Percentiles rank a stretch among this genome's conserved stretches.
phyloP scores from a whole-genome alignment of 75 land plant species.

The Selaginella tamariscina region DNA sequence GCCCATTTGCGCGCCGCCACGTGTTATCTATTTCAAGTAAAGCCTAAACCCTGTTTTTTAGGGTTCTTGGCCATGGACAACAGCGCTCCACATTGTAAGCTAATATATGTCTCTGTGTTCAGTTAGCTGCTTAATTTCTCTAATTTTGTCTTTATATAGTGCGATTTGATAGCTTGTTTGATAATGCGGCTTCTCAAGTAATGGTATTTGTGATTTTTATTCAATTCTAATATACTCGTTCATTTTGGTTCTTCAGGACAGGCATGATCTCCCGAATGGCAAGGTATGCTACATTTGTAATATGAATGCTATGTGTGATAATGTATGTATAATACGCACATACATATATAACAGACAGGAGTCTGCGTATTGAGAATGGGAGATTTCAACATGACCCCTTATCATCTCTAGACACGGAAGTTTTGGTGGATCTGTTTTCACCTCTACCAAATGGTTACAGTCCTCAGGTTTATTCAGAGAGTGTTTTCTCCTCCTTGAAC shows the following conservation, averaged over 20 bases:
- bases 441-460: background rate
- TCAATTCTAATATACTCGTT: too few relatives aligned
- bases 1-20: background rate
- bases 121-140: too few relatives aligned
- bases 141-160: too few relatives aligned
- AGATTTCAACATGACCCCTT: background rate
- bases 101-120: background rate
- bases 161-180: too few relatives aligned
- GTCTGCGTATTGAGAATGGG: background rate
- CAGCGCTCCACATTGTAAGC: background rate
- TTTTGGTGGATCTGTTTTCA: background rate
- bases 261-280: too few relatives aligned
- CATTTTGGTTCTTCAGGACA: too few relatives aligned
- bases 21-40: too few relatives aligned
- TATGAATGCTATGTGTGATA: too few relatives aligned
- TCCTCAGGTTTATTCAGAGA: background rate
- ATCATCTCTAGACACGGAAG: background rate
- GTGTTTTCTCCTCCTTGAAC: background rate
- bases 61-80: background rate
- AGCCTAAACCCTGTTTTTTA: background rate
- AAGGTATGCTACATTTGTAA: too few relatives aligned
- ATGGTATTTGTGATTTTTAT: too few relatives aligned
- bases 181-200: too few relatives aligned
- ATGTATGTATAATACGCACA: too few relatives aligned
- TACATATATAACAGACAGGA: background rate